Conservation (phyloP, 106 monocot genomes). For the Triglochin maritima region DNA sequence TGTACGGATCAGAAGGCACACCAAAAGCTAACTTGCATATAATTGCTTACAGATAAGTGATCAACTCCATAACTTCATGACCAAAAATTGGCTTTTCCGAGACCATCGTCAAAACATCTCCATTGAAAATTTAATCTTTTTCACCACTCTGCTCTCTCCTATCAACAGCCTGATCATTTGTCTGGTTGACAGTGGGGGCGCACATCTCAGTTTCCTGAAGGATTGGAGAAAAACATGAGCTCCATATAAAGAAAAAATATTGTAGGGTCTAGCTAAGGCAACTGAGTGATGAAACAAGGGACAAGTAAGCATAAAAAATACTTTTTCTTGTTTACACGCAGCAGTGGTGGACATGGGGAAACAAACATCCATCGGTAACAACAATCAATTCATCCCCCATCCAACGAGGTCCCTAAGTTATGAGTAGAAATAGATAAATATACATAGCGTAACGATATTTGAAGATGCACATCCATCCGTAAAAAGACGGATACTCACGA, state of each 20-base stretch:
- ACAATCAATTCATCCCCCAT: too few species aligned
- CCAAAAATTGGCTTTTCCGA: not conserved
- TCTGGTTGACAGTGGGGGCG: not conserved
- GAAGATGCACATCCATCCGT: too few species aligned
- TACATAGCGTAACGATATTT: not conserved
- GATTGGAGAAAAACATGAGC: too few species aligned
- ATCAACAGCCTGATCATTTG: not conserved
- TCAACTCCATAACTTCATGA: not conserved
- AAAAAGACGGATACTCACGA: too few species aligned
- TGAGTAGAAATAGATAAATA: not conserved
- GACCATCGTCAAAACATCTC: not conserved
- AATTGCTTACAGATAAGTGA: not conserved
- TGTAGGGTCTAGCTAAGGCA: too few species aligned
- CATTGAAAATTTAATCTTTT: not conserved
- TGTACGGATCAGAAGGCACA: not conserved
- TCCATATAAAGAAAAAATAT: too few species aligned
- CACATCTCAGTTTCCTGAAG: not conserved
- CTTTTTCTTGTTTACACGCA: too few species aligned
- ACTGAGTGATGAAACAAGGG: too few species aligned
- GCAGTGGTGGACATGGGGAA: too few species aligned
- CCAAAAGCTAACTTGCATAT: not conserved
- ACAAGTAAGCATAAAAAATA: too few species aligned
- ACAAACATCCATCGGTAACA: too few species aligned
- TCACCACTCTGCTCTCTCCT: not conserved
- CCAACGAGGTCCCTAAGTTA: not conserved